These are phyloP conservation scores for Xylariaceae sp. DNA, from an alignment of 2,329 filamentous ascomycete genomes.

Conservation along the genomic window DNA sequence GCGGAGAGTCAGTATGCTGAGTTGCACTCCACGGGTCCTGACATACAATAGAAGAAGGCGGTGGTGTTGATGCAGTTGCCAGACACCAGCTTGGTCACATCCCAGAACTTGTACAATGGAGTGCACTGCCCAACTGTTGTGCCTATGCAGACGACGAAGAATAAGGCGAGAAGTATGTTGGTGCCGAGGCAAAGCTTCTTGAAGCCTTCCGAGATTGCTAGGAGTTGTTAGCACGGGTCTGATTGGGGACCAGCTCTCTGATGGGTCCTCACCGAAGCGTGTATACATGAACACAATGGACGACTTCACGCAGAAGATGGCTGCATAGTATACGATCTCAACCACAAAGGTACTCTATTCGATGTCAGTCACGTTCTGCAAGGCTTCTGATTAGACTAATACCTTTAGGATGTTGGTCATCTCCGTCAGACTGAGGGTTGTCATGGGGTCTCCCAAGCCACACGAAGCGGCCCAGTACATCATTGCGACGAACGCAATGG, in stretches of 20 bases:
- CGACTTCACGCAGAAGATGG: slow-evolving; percentile 36
- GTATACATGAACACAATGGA: slow-evolving; percentile 44
- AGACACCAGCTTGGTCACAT: slow-evolving; percentile 24
- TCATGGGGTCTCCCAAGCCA: slow-evolving; percentile 2
- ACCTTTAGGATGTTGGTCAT: slow-evolving; percentile 4
- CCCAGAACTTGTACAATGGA: slow-evolving; percentile 39
- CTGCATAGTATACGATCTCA: slow-evolving; percentile 37
- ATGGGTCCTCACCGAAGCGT: slow-evolving; percentile 33
- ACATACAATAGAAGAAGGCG: slow-evolving; percentile 37
- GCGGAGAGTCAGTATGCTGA: no score
- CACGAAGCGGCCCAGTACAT: no score
- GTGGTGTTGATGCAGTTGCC: slow-evolving; percentile 38
- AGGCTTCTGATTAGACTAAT: not conserved
- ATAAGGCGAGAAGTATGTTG: slow-evolving; percentile 34
- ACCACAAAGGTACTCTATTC: slow-evolving; percentile 24
- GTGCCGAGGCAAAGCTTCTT: slow-evolving; percentile 29
- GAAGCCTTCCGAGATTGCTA: slow-evolving; percentile 22
- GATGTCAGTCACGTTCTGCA: not conserved
- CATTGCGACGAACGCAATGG: no score
- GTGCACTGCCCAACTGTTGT: slow-evolving; percentile 37
- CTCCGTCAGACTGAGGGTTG: not conserved
- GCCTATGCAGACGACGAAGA: slow-evolving; percentile 35
- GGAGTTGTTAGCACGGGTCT: not conserved
- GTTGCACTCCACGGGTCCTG: no score
- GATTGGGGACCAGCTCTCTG: no score